Base-by-base conservation (phyloP, 2,329 filamentous ascomycete genomes). In the Phialophora expanda region DNA sequence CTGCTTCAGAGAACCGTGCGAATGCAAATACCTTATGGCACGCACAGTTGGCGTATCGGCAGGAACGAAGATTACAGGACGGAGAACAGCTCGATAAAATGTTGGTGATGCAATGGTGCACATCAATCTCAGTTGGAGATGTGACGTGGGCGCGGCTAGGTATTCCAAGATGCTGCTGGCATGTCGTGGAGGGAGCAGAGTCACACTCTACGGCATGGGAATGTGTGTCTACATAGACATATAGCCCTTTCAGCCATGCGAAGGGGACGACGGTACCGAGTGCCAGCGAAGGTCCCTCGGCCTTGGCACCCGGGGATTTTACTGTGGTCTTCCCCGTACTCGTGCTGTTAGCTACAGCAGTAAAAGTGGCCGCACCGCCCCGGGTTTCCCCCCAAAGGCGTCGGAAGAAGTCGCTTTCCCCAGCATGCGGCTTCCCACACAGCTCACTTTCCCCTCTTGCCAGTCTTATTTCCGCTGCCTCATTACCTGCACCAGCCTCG, bases 391-490 rank as follows among this genome's bases (percentile, higher is more conserved):
- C 38, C 38, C 38, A 17, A 2, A n/a, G 14, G 14, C 17, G 14
- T 3, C 38, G 38, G 38, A 44, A 44, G 38, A 44, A 44, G 38
- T 44, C 48, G 22, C 20, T 17, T 53, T 53, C 48, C 48, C 48
- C 48, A 14, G 20, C 22, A 12, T 58, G 32, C 9, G 56, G n/a
- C 38, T 41, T 30, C 26, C 41, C 48, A 51, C 48, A 26, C 24
- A 17, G 48, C 22, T 51, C 20, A 26, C 7, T 38, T 61, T 61
- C 58, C 58, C 58, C 58, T 55, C 53, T 55, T 34, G 24, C 11
- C 28, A n/a, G 44, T 34, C 28, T 55, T 55, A 57, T 44, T 63
- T 63, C 61, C 61, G 61, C 61, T 51, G 14, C 38, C 34, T 41
- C 30, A 22, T 14, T 12, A 50, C 30, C 26, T 24, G 34, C 60